These are phyloP conservation scores for Parathielavia hyrcaniae DNA, from an alignment of 495 filamentous ascomycete species.

Conservation along the genomic window DNA sequence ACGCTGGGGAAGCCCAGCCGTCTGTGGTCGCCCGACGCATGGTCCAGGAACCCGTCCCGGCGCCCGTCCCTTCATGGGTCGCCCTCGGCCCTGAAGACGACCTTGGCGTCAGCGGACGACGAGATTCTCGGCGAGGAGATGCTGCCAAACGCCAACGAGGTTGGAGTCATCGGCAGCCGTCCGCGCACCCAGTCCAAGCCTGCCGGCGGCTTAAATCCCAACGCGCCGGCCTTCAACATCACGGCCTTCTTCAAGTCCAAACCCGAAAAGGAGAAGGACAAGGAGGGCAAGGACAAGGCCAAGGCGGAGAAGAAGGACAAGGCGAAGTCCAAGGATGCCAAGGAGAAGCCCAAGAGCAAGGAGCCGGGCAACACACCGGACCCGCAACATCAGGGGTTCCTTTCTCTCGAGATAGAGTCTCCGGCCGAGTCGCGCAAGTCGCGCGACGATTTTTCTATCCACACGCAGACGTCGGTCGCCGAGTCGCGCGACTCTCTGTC, in stretches of 20 bases:
- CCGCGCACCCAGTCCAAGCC: slow-evolving; percentile 42
- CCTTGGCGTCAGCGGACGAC: slow-evolving; percentile 45
- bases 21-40: slow-evolving; percentile 42
- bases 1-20: slow-evolving; percentile 32
- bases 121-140: slow-evolving; percentile 45
- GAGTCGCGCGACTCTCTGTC: slow-evolving; percentile 66
- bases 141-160: slow-evolving; percentile 39
- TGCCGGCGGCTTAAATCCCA: slow-evolving; percentile 42
- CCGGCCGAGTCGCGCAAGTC: slow-evolving; percentile 59
- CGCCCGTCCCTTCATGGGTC: slow-evolving; percentile 46
- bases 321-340: slow-evolving; percentile 26
- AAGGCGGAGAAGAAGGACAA: slow-evolving; percentile 28
- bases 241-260: slow-evolving; percentile 41
- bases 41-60: slow-evolving; percentile 43
- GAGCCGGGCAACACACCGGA: slow-evolving; percentile 21
- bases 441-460: slow-evolving; percentile 42
- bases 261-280: slow-evolving; percentile 36
- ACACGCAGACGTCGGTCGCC: slow-evolving; percentile 56
- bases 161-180: slow-evolving; percentile 47
- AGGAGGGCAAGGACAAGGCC: slow-evolving; percentile 28
- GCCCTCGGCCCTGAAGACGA: slow-evolving; percentile 46
- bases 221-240: slow-evolving; percentile 46
- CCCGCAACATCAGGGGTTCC: slow-evolving; percentile 10
- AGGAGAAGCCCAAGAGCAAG: slow-evolving; percentile 7
- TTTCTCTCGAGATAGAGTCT: slow-evolving; percentile 44